Evolutionary conservation across 345 rosid species (phyloP).

Genomic region (Populus pruinosa): DNA sequence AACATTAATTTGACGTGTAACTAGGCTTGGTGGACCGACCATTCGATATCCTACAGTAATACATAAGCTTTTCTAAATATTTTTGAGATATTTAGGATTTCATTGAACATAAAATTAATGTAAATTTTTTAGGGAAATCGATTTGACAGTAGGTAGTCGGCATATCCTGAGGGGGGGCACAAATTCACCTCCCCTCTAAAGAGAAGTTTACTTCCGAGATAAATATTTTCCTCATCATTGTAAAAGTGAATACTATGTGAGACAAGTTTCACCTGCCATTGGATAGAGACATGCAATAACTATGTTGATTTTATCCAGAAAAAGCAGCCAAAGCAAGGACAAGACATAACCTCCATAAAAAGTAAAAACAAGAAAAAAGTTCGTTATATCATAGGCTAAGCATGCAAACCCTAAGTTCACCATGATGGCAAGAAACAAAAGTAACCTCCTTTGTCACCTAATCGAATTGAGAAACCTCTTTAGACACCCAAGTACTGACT

Average conservation of each 20-base stretch:
- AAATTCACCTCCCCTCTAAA: background rate
- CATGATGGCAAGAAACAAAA: background rate
- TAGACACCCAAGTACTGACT: background rate
- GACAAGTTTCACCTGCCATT: slow-evolving; percentile 1
- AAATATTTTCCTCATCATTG: background rate
- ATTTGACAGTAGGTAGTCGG: background rate
- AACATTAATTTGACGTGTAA: no score
- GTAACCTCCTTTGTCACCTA: background rate
- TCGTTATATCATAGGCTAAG: background rate
- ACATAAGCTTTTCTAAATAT: background rate
- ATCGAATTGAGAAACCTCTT: background rate
- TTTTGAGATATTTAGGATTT: background rate
- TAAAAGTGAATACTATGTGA: background rate
- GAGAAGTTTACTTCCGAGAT: background rate
- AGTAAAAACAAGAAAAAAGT: background rate
- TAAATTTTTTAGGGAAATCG: background rate
- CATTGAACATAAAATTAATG: background rate
- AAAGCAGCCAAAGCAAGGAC: background rate
- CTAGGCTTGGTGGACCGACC: background rate
- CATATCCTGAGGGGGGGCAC: background rate
- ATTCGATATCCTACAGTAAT: background rate
- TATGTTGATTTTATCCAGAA: no score
- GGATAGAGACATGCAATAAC: background rate
- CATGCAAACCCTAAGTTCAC: background rate
- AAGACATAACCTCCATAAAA: background rate